Evolutionary conservation across 352 stramenopile genomes (phyloP).

Genomic region (Phytophthora chlamydospora): DNA sequence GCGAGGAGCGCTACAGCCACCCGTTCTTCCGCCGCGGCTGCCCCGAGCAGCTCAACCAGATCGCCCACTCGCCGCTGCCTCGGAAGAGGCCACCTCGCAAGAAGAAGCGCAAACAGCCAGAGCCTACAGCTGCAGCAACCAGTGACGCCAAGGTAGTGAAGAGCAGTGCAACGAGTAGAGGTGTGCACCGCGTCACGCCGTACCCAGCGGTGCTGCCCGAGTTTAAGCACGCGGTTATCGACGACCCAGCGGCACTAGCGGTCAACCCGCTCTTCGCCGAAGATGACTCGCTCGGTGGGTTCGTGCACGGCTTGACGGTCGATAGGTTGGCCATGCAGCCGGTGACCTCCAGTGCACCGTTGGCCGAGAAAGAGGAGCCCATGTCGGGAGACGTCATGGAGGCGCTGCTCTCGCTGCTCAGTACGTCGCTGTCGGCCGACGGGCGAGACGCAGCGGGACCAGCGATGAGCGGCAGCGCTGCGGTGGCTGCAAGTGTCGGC

Average conservation of each 20-base stretch:
- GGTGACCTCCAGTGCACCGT: background rate
- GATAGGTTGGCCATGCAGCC: conserved; percentile 3
- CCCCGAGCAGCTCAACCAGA: conserved; percentile 43
- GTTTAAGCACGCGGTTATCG: conserved; percentile 23
- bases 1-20: conserved; percentile 48
- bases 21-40: conserved; percentile 53
- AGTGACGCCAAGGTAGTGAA: conserved; percentile 26
- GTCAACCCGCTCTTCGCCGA: conserved; percentile 34
- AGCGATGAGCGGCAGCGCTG: too few relatives aligned
- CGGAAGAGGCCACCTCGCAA: conserved; percentile 36
- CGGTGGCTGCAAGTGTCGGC: background rate
- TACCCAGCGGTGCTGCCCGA: conserved; percentile 12
- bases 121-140: conserved; percentile 2
- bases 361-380: conserved; percentile 13
- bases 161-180: conserved; percentile 6
- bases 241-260: conserved; percentile 20
- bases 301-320: conserved; percentile 13
- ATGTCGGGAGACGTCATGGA: conserved; percentile 44
- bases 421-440: conserved; percentile 40
- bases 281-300: conserved; percentile 16
- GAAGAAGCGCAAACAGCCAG: conserved; percentile 36
- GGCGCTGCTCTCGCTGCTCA: conserved; percentile 42
- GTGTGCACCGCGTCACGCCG: conserved; percentile 17
- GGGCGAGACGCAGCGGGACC: background rate
- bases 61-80: conserved; percentile 45